Base-by-base conservation (phyloP, 176 grass and related monocot genomes). In the Chrysopogon serrulatus region DNA sequence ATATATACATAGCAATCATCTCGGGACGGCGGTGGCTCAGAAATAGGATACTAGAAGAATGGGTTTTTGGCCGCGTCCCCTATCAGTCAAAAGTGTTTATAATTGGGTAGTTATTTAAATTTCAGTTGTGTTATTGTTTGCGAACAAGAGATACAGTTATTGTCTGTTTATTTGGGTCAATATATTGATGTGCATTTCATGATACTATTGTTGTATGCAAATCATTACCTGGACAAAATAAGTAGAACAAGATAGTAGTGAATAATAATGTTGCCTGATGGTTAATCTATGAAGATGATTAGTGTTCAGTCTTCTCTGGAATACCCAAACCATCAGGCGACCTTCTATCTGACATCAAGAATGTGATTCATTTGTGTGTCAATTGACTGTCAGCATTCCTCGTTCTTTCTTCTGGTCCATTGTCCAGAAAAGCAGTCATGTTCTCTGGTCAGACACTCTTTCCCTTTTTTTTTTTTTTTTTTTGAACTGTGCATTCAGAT, bases 121-220 rank as follows among this genome's bases (percentile, higher is more conserved):
- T 80, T 86, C 53, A 35, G 41, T 64, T 35, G 43, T 26, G 17
- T 82, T 82, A 30, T 72, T 78, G 28, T 82, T 42, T 72, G 5
- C 45, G 27, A 90, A 71, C 73, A 82, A 10, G 54, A 56, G 26
- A 73, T 73, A 67, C 18, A 11, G 0, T 65, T 57, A 5, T 78
- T 66, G 8, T 77, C 4, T 69, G 23, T 83, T 66, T 53, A 70
- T 75, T 85, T 70, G 12, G 23, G 23, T 42, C 45, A 21, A 65
- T 74, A 67, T 73, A 59, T 84, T 83, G 26, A 1, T 74, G 66
- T 28, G 65, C 28, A 28, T 77, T 61, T 82, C 78, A 73, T 68
- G 21, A 68, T 54, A 4, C 3, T 10, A 54, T 78, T 39, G 51
- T 11, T 48, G 6, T 42, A 73, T 68, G 35, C n/a, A 62, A 44